A percentile compares a stretch with the other conserved stretches of the same genome.
phyloP scores from a whole-genome alignment of 148 eudicot genomes.

The Nepenthes mirabilis region DNA sequence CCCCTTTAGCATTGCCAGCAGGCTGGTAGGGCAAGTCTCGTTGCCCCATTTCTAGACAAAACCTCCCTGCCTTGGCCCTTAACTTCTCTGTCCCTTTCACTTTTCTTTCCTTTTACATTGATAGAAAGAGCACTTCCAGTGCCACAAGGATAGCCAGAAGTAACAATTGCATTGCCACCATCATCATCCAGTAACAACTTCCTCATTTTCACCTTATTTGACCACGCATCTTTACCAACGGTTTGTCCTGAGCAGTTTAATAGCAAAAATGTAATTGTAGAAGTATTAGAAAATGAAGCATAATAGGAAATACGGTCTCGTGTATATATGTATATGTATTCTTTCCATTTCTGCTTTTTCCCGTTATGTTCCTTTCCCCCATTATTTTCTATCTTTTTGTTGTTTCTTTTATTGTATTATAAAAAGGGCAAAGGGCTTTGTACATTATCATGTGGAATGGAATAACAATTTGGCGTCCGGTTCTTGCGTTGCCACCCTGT shows the following conservation, averaged over 20 bases:
- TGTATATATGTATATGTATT: too few relatives aligned
- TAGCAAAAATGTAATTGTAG: slow-evolving; percentile 14
- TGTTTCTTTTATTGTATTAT: too few relatives aligned
- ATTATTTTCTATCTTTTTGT: too few relatives aligned
- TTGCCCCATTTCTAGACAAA: slow-evolving; percentile 28
- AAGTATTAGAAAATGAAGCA: too few relatives aligned
- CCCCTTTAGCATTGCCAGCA: slow-evolving; percentile 35
- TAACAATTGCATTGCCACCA: slow-evolving; percentile 23
- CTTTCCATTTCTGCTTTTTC: too few relatives aligned
- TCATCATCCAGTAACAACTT: slow-evolving; percentile 47
- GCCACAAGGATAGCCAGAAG: slow-evolving; percentile 16
- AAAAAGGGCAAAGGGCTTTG: too few relatives aligned
- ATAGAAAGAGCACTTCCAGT: slow-evolving; percentile 29
- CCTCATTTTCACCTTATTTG: slow-evolving; percentile 34
- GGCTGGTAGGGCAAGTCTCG: slow-evolving; percentile 35
- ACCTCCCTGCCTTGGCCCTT: slow-evolving; percentile 34
- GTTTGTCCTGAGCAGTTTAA: slow-evolving; percentile 18
- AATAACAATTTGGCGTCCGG: too few relatives aligned
- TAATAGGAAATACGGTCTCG: too few relatives aligned
- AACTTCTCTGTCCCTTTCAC: slow-evolving; percentile 59
- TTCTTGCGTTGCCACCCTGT: too few relatives aligned
- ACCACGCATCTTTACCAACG: slow-evolving; percentile 30
- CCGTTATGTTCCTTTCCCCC: too few relatives aligned
- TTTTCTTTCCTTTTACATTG: slow-evolving; percentile 58
- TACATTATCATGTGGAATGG: too few relatives aligned